Base-by-base conservation (phyloP, 805 yeast species). In the Yamadazyma philogaea region DNA sequence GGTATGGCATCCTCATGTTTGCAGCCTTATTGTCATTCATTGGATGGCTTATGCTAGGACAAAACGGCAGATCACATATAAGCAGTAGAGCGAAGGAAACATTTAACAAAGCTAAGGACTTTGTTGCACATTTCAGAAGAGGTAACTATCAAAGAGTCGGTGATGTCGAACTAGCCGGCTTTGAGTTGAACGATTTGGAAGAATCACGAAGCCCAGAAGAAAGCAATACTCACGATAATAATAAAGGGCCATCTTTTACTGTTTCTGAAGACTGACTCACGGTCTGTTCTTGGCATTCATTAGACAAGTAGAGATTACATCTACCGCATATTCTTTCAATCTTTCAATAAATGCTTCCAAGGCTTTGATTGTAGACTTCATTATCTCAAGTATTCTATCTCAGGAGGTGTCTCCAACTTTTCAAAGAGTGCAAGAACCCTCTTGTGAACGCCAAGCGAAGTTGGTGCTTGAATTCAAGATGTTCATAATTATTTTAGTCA, bases 1-100 rank as follows among this genome's bases (percentile, higher is more conserved):
- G 68, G 62, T 64, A 64, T 37, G 75, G 75, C 2, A 46, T 62
- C 19, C 39, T 61, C n/a, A 57, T 64, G 4, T 65, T 68, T 36
- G 27, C 52, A 15, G 21, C 56, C 4, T 46, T 69, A 22, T 26
- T 63, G 3, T 43, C 54, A 2, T 48, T 60, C 8, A 57, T 62
- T 3, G 45, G 55, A 3, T 53, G 65, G 57, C 51, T 69, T 35
- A 53, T 69, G 63, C 22, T 67, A 18, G 74, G 74, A 0, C 40
- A 37, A 7, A 35, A 20, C 2, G 44, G 44, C 1, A 28, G 44
- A 15, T 11, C 28, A 7, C 3, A 20, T 12, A 7, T 40, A 12
- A 28, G 14, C 5, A 8, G 20, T 1, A 16, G 30, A 4, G 14
- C 15, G 4, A 34, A 28, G 28, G 35, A 30, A 19, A 28, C 27